phyloP scores from a whole-genome alignment of 2,329 filamentous ascomycete species.

The Fusarium veterinarium region DNA sequence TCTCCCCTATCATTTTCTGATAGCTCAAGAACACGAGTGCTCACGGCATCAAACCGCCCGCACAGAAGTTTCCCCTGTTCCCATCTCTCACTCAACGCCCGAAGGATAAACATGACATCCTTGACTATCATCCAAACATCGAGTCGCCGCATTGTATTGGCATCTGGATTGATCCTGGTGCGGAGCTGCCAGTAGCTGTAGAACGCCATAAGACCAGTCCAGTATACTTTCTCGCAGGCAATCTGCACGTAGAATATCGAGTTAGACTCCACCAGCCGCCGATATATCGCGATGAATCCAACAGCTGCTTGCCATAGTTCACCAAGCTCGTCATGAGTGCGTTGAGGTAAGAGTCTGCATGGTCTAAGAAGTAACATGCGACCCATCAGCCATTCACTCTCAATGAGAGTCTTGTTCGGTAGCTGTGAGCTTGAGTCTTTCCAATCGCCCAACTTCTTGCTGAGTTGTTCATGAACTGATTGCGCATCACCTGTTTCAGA shows the following conservation, averaged over 20 bases:
- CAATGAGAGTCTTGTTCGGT: background rate
- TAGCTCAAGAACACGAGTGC: background rate
- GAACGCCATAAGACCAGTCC: background rate
- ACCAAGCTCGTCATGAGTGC: background rate
- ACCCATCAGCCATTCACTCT: constrained; percentile 22
- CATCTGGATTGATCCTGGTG: accelerated
- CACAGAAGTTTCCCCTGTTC: background rate
- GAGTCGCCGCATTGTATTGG: accelerated
- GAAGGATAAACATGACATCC: constrained; percentile 2
- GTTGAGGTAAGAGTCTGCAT: background rate
- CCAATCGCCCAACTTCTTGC: background rate
- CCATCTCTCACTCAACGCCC: constrained; percentile 4
- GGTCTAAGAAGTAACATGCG: constrained; percentile 1
- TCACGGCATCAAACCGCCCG: background rate
- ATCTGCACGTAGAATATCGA: constrained; percentile 19
- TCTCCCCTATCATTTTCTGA: accelerated
- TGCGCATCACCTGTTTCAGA: accelerated
- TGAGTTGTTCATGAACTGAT: background rate
- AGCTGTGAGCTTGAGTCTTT: constrained; percentile 6
- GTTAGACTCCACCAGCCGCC: background rate
- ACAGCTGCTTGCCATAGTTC: constrained; percentile 6
- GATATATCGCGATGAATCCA: constrained; percentile 1
- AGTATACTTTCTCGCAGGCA: constrained; percentile 11
- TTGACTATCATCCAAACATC: constrained; percentile 9
- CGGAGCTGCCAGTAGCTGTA: constrained; percentile 1